Base-by-base conservation (phyloP, 2,329 filamentous ascomycete species). In the Phialocephala sp. region DNA sequence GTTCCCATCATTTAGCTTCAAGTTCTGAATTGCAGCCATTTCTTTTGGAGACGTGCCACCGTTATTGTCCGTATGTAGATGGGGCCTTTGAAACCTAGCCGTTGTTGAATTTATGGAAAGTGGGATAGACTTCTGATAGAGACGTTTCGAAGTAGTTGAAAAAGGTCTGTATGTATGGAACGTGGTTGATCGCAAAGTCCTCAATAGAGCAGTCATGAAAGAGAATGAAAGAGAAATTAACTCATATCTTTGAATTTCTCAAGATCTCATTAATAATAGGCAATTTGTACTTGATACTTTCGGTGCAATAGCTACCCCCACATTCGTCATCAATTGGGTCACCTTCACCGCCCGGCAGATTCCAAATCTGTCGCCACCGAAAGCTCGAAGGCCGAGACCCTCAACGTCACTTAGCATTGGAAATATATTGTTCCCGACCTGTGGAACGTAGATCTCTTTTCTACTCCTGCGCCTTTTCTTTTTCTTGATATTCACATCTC, bases 1-100 rank as follows among this genome's bases (percentile, higher is more conserved):
- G 67, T 87, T 86, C 67, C 90, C 91, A 80, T 94, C 89, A 71
- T 91, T 92, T 64, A 94, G 82, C 79, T 89, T 91, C 62, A 93
- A 77, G 62, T 77, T 80, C 1, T 88, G 88, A 45, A 85, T 89
- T 76, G 65, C 63, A 58, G 64, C 45, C 64, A 70, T 69, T 65
- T 73, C 92, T 82, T 90, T 93, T 78, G 97, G 92, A 74, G 96
- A 92, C 74, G 94, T 91, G 66, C 88, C 90, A 64, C 85, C 84
- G 70, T 88, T 81, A 20, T 68, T 68, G 35, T 67, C 64, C 12
- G 62, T 62, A 50, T 66, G 71, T 14, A 60, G 58, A 50, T 66
- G 71, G 18, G 67, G 67, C 6, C 68, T 67, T 65, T 76, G 73
- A 59, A 77, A 81, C 27, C 76, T 70, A 14, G 79, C 73, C 8